Conservation (phyloP, 345 rosid genomes). For the Boechera divaricarpa region DNA sequence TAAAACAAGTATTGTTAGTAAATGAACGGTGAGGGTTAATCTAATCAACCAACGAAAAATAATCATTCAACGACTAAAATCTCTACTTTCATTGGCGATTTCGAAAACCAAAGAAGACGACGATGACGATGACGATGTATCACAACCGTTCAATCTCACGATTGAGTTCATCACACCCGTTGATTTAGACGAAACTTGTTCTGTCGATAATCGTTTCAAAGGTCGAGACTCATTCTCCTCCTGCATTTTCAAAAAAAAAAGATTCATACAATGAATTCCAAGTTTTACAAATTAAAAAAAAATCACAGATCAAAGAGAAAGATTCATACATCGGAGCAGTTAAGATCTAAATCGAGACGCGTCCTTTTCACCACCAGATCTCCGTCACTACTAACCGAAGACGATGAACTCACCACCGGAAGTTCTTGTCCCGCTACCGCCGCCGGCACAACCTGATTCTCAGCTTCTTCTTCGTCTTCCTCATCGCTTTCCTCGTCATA, state of each 20-base stretch:
- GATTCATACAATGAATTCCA: not conserved
- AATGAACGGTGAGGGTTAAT: not conserved
- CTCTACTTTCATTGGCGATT: slow-evolving; percentile 50
- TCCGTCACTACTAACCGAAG: slow-evolving; percentile 51
- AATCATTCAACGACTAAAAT: slow-evolving; percentile 17
- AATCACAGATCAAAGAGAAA: not conserved
- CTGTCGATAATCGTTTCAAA: slow-evolving; percentile 46
- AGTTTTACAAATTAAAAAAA: not conserved
- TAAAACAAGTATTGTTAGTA: slow-evolving; percentile 33
- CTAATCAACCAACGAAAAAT: not conserved
- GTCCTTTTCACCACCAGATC: slow-evolving; percentile 48
- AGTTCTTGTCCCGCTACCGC: slow-evolving; percentile 34
- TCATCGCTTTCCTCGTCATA: slow-evolving; percentile 36
- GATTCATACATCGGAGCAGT: slow-evolving; percentile 56
- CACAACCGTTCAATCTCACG: slow-evolving; percentile 28
- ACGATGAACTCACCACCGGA: slow-evolving; percentile 52
- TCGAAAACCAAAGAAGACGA: slow-evolving; percentile 29
- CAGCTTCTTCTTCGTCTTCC: slow-evolving; percentile 49
- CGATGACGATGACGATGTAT: slow-evolving; percentile 6
- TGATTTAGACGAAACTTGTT: not conserved
- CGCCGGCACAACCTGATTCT: slow-evolving; percentile 85
- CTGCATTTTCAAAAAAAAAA: slow-evolving; percentile 44
- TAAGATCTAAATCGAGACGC: slow-evolving; percentile 43
- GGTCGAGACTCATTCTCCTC: slow-evolving; percentile 44
- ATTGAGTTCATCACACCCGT: slow-evolving; percentile 38